A percentile compares a stretch with the other conserved stretches of the same genome.
These are phyloP conservation scores for Corylus americana DNA, from an alignment of 306 rosid genomes.

Conservation along the genomic window DNA sequence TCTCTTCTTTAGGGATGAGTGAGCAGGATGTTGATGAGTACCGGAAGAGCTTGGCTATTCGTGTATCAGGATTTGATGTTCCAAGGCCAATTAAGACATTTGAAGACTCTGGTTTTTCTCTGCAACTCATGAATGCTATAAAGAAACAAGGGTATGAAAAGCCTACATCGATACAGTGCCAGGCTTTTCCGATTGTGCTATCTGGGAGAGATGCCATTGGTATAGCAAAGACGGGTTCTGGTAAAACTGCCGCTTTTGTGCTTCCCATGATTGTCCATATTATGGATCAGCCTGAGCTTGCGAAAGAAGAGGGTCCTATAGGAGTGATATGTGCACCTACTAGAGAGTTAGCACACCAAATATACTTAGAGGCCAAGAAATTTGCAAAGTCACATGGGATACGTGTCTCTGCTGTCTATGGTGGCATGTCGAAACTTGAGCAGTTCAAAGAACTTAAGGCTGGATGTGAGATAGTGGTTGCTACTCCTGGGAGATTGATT, in stretches of 20 bases:
- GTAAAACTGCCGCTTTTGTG: conserved; percentile 97
- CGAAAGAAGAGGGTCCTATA: conserved; percentile 97
- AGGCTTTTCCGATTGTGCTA: conserved; percentile 81
- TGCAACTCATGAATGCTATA: conserved; percentile 81
- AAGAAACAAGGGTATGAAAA: conserved; percentile 90
- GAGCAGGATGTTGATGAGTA: conserved; percentile 85
- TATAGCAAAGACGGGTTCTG: conserved; percentile 98
- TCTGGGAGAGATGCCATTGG: conserved; percentile 94
- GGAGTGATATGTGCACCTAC: conserved; percentile 99
- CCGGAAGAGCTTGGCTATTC: conserved; percentile 86
- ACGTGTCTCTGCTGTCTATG: conserved; percentile 88
- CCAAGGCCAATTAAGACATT: conserved; percentile 83
- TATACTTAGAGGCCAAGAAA: conserved; percentile 82
- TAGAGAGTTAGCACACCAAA: conserved; percentile 93
- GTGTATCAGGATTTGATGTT: conserved; percentile 84
- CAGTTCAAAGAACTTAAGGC: conserved; percentile 97
- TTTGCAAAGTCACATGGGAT: conserved; percentile 78
- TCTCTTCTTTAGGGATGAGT: conserved; percentile 60
- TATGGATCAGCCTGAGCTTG: conserved; percentile 98
- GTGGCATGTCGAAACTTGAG: conserved; percentile 98
- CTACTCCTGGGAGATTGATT: conserved; percentile 96
- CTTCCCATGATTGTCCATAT: conserved; percentile 97
- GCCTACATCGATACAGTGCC: conserved; percentile 93
- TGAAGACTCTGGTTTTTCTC: conserved; percentile 77
- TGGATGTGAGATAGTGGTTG: conserved; percentile 94